phyloP scores from a whole-genome alignment of 164 flowering plant genomes.

The Amborella trichopoda region DNA sequence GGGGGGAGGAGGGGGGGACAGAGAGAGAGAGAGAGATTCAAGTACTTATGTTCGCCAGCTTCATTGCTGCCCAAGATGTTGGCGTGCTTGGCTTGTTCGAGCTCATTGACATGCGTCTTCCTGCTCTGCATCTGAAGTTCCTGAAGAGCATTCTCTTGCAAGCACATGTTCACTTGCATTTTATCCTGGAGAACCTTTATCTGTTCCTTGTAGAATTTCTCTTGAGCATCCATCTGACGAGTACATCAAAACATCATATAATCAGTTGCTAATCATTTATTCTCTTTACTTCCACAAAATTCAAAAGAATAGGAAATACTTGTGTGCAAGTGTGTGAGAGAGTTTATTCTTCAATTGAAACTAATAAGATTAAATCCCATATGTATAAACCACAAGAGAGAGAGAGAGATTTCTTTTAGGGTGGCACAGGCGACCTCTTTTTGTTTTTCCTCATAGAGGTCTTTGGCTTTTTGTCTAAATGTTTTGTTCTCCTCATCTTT shows the following conservation, averaged over 20 bases:
- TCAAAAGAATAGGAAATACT: neutral
- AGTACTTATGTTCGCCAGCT: too few species aligned
- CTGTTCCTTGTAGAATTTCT: slow-evolving; percentile 50
- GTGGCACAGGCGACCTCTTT: too few species aligned
- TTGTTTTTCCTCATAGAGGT: slow-evolving; percentile 54
- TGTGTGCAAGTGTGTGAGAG: neutral
- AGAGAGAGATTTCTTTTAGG: too few species aligned
- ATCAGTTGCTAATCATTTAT: neutral
- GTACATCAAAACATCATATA: neutral
- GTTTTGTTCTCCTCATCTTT: slow-evolving; percentile 43
- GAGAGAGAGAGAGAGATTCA: too few species aligned
- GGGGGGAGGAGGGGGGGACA: too few species aligned
- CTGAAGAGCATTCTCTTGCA: too few species aligned
- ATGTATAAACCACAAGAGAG: too few species aligned
- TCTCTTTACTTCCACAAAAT: neutral
- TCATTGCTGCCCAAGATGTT: too few species aligned
- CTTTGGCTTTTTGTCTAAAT: slow-evolving; percentile 47
- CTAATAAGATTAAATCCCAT: neutral
- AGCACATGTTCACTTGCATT: too few species aligned
- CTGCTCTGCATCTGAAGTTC: too few species aligned
- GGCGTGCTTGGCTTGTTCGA: too few species aligned
- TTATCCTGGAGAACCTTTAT: slow-evolving; percentile 31
- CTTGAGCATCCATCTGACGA: slow-evolving; percentile 61
- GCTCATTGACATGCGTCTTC: too few species aligned
- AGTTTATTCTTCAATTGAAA: neutral